These are phyloP conservation scores for Phanerochaete sordida DNA, from an alignment of 768 basidiomycete species.

Conservation along the genomic window DNA sequence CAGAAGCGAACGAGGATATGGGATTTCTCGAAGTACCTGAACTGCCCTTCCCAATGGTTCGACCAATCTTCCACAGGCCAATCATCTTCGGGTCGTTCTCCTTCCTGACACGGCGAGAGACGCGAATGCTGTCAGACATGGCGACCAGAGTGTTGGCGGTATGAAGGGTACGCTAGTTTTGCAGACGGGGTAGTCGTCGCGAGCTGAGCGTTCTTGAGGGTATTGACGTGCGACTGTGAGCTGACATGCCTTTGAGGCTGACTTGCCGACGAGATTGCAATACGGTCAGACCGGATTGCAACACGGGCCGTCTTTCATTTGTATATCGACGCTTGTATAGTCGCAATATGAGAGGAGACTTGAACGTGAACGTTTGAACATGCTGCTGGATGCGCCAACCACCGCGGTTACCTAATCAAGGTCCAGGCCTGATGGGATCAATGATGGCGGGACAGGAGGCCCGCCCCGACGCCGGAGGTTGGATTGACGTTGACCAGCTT, in stretches of 20 bases:
- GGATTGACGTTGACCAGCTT: not conserved
- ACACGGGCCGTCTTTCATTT: too few species aligned
- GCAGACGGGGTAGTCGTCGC: not conserved
- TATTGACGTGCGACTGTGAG: not conserved
- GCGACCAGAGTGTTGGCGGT: not conserved
- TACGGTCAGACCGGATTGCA: too few species aligned
- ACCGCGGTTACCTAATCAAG: not conserved
- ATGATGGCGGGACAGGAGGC: not conserved
- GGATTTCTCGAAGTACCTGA: conserved; percentile 33
- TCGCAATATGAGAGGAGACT: too few species aligned
- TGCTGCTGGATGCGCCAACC: not conserved
- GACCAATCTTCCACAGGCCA: conserved; percentile 52
- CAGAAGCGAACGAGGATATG: not conserved
- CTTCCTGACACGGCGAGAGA: conserved; percentile 18
- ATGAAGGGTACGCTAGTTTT: not conserved
- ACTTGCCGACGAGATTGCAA: not conserved
- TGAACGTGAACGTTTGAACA: not conserved
- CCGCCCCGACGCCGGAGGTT: not conserved
- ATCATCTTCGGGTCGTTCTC: conserved; percentile 38
- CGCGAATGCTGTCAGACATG: conserved; percentile 16
- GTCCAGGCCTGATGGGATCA: not conserved
- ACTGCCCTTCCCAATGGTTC: conserved; percentile 52
- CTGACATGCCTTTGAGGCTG: not conserved
- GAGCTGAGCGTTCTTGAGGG: not conserved
- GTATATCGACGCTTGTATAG: too few species aligned